Evolutionary conservation across 2,329 filamentous ascomycete genomes (phyloP).

Genomic region (Aspergillus fructus): DNA sequence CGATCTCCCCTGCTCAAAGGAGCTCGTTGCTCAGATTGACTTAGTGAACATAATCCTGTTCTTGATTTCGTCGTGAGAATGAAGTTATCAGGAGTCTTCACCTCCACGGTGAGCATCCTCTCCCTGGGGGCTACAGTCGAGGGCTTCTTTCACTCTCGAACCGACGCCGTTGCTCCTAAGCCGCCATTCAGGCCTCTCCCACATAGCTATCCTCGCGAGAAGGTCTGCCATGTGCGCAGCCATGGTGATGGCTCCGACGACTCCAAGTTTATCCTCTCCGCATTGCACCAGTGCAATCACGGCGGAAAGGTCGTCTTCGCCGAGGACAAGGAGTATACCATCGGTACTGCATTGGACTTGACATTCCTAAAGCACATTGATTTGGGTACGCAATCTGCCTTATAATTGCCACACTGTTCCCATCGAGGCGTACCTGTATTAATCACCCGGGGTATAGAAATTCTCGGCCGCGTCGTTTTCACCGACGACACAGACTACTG

Average conservation of each 20-base stretch:
- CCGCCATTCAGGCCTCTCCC: slow-evolving; percentile 32
- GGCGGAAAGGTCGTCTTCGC: slow-evolving; percentile 63
- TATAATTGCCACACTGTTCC: not conserved
- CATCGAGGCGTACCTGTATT: not conserved
- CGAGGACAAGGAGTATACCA: slow-evolving; percentile 56
- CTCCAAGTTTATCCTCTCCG: slow-evolving; percentile 52
- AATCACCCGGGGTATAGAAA: slow-evolving; percentile 40
- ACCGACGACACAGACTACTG: slow-evolving; percentile 68
- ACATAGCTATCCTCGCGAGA: slow-evolving; percentile 22
- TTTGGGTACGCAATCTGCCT: slow-evolving; percentile 43
- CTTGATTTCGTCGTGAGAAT: slow-evolving; percentile 15
- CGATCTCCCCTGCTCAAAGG: not conserved
- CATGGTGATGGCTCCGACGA: slow-evolving; percentile 45
- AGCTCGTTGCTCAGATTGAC: not conserved
- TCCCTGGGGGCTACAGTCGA: slow-evolving; percentile 21
- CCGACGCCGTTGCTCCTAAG: slow-evolving; percentile 27
- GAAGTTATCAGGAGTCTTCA: slow-evolving; percentile 26
- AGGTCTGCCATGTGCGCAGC: slow-evolving; percentile 29
- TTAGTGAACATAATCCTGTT: not conserved
- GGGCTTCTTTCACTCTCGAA: slow-evolving; percentile 21
- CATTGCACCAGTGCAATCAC: slow-evolving; percentile 60
- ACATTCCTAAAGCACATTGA: slow-evolving; percentile 65
- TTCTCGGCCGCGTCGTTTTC: slow-evolving; percentile 62
- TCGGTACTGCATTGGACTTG: slow-evolving; percentile 64
- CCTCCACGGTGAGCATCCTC: slow-evolving; percentile 22